Percentiles rank a stretch among this genome's conserved stretches.
Conservation (phyloP, 768 basidiomycete species). For the Russula ochroleuca region DNA sequence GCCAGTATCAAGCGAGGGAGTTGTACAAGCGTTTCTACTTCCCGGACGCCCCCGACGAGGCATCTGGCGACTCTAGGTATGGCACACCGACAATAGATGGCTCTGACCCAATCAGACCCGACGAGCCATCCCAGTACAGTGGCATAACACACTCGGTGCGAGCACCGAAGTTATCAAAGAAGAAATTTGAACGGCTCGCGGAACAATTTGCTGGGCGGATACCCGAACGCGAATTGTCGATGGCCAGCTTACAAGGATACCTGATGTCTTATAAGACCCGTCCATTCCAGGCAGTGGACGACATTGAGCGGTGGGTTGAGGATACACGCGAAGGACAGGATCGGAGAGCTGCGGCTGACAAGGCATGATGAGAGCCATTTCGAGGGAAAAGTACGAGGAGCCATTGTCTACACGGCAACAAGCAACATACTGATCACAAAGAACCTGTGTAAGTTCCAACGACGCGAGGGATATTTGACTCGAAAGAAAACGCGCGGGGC, state of each 20-base stretch:
- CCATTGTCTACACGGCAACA: slow-evolving; percentile 32
- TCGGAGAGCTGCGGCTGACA: slow-evolving; percentile 11
- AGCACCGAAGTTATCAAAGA: slow-evolving; percentile 41
- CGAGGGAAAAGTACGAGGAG: slow-evolving; percentile 25
- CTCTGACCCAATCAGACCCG: not conserved
- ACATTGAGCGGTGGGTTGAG: slow-evolving; percentile 47
- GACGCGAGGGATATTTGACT: slow-evolving; percentile 19
- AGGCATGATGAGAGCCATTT: not conserved
- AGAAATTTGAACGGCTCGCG: slow-evolving; percentile 47
- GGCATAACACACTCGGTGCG: slow-evolving; percentile 17
- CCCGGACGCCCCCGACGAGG: slow-evolving; percentile 36
- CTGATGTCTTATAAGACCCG: slow-evolving; percentile 64
- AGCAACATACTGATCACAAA: slow-evolving; percentile 20
- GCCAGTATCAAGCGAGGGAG: slow-evolving; percentile 59
- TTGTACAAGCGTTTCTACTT: slow-evolving; percentile 68
- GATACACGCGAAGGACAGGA: slow-evolving; percentile 37
- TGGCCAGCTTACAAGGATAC: slow-evolving; percentile 51
- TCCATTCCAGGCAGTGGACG: slow-evolving; percentile 52
- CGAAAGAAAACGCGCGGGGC: not conserved
- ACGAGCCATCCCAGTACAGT: slow-evolving; percentile 3
- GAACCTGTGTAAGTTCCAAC: slow-evolving; percentile 30
- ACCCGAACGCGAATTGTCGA: slow-evolving; percentile 43
- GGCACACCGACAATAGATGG: slow-evolving; percentile 22
- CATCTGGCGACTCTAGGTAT: slow-evolving; percentile 27
- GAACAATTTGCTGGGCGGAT: slow-evolving; percentile 51